Base-by-base conservation (phyloP, 768 basidiomycete genomes). In the Ephemerocybe angulata region DNA sequence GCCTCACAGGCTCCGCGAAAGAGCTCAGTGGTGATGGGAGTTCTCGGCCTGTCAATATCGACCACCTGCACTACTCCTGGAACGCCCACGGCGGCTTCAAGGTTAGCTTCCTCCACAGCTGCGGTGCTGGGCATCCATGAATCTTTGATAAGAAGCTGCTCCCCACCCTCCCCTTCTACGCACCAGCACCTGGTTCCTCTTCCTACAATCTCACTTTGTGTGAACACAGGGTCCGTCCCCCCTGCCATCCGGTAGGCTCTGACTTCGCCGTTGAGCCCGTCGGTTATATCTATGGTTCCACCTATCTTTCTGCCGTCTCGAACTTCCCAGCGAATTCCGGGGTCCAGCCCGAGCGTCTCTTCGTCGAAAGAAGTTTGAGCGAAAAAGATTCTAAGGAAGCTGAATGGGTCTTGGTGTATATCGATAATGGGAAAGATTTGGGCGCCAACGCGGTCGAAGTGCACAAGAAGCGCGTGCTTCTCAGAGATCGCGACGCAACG, bases 391-490 rank as follows among this genome's bases (percentile, higher is more conserved):
- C 54, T 33, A 17, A 50, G 13, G 21, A 55, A 55, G 8, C 17
- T 33, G 12, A 25, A 15, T 2, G 46, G 15, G 11, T 55, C 35
- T 15, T 49, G 12, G 48, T 55, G 54, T 5, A 55, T 15, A 38
- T 55, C 24, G 27, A 49, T 22, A 27, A 31, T 17, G 8, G 13
- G 13, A 1, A 48, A 25, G 25, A 49, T 22, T 29, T 55, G 35
- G n/a, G 35, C 47, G 3, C 54, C 54, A 37, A 22, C 22, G 2
- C 54, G n/a, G 37, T 55, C 54, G 35, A 40, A 55, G n/a, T 55
- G 54, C 25, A 55, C 13, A 2, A 55, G 28, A 12, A 33, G 37
- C 13, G 46, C 17, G 25, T 31, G 24, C 12, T 29, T 37, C 19
- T 43, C 41, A 3, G 47, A 40, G 17, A 55, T n/a, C 24, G 50